Base-by-base conservation (phyloP, 2,329 filamentous ascomycete species). In the Pseudogymnoascus sp. region DNA sequence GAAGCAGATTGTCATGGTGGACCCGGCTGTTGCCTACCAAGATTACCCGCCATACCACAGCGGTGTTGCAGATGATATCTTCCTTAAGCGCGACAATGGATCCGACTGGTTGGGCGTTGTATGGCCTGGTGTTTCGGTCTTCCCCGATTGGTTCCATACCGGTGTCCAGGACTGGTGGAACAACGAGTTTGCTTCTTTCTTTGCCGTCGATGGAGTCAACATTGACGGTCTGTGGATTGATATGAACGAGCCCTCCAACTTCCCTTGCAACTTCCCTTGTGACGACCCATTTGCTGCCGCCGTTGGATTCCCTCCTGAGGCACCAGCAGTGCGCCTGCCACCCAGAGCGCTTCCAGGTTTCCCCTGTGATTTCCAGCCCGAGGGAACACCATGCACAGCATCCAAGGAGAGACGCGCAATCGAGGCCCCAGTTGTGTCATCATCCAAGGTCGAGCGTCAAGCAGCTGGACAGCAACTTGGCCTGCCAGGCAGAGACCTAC, bases 181-280 rank as follows among this genome's bases (percentile, higher is more conserved):
- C 67, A 78, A 80, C 4, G 83, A 93, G 71, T 88, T 93, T 68
- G 73, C 71, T 0, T 73, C 71, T 1, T 90, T 90, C 76, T 92
- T 93, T 75, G 74, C 81, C 65, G 74, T 82, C 0, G 80, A 76
- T 1, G 90, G 89, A 31, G 80, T 93, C 14, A 84, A 93, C 67
- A 88, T 93, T 59, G 90, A 93, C 66, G 90, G 83, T 1, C 78
- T 93, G 1, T 93, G 89, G 87, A 90, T 90, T 67, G 89, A 91
- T 68, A 84, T 89, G 82, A 86, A 85, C 64, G 83, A 86, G 69
- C 79, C 77, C 2, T 74, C 79, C 4, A 81, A 79, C 67, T 78
- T 82, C 66, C 68, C 73, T 67, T 85, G 83, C 70, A 75, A 77
- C 46, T 84, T 81, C 66, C 82, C 83, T n/a, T 86, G 83, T 70